phyloP scores from a whole-genome alignment of 768 basidiomycete genomes.

The Leccinum uliginosum region DNA sequence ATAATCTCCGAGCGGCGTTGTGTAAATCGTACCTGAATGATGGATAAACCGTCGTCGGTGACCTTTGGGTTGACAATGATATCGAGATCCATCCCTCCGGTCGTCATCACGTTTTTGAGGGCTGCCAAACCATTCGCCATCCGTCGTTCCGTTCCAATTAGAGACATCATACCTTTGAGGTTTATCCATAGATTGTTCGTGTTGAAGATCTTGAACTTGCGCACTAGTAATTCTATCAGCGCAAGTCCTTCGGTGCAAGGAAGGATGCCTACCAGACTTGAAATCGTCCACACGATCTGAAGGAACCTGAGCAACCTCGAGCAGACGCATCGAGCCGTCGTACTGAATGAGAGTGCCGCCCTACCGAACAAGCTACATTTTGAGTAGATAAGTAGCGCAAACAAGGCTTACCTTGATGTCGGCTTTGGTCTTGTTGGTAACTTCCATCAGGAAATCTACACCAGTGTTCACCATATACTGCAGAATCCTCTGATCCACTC shows the following conservation, averaged over 20 bases:
- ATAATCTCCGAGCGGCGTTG: slow-evolving; percentile 4
- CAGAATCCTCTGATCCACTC: slow-evolving; percentile 80
- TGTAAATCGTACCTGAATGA: slow-evolving; percentile 58
- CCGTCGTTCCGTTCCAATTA: not conserved
- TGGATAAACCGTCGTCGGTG: slow-evolving; percentile 79
- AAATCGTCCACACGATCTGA: slow-evolving; percentile 10
- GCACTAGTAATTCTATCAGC: slow-evolving; percentile 37
- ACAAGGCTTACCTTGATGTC: slow-evolving; percentile 45
- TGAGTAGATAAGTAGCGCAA: not conserved
- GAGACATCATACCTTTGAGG: slow-evolving; percentile 51
- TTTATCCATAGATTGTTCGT: slow-evolving; percentile 83
- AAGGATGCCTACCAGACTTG: slow-evolving; percentile 33
- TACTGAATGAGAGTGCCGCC: slow-evolving; percentile 90
- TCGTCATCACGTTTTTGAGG: slow-evolving; percentile 86
- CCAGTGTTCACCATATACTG: slow-evolving; percentile 80
- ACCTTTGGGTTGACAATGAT: slow-evolving; percentile 93
- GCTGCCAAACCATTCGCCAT: slow-evolving; percentile 39
- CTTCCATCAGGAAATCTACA: slow-evolving; percentile 91
- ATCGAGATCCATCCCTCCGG: slow-evolving; percentile 83
- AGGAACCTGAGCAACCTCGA: slow-evolving; percentile 10
- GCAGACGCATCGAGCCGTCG: slow-evolving; percentile 35
- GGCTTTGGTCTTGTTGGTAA: slow-evolving; percentile 96
- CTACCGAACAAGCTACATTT: slow-evolving; percentile 26
- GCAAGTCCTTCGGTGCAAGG: not conserved
- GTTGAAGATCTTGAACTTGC: slow-evolving; percentile 94